Conservation (phyloP, 371 early-diverging fungal species). For the Blakeslea trispora region DNA sequence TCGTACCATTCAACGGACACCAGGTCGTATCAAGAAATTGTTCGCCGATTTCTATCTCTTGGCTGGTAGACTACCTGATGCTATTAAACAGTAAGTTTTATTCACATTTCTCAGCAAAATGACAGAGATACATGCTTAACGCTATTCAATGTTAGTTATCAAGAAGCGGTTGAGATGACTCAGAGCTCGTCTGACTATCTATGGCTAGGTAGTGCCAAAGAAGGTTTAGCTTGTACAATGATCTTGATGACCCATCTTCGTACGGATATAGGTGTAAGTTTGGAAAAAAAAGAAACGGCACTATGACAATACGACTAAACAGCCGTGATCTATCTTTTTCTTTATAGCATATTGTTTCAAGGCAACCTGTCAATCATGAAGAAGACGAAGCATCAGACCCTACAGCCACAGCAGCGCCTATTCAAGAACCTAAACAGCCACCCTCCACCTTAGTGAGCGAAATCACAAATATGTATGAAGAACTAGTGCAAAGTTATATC, state of each 20-base stretch:
- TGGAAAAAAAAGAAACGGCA: background rate
- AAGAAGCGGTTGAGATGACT: constrained; percentile 69
- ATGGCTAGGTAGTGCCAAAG: constrained; percentile 81
- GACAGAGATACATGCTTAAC: background rate
- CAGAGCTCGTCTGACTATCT: constrained; percentile 69
- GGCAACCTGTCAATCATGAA: constrained; percentile 9
- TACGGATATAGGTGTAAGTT: constrained; percentile 56
- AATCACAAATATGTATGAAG: constrained; percentile 56
- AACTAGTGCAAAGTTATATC: constrained; percentile 44
- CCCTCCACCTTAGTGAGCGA: constrained; percentile 29
- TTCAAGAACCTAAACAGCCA: constrained; percentile 11
- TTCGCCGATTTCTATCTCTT: constrained; percentile 77
- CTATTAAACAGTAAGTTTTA: constrained; percentile 59
- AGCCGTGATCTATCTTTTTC: too few relatives aligned
- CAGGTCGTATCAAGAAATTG: constrained; percentile 74
- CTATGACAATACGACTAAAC: background rate
- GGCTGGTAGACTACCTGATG: constrained; percentile 73
- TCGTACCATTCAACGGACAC: constrained; percentile 57
- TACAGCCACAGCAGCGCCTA: constrained; percentile 1
- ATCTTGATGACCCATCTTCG: constrained; percentile 62
- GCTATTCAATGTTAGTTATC: constrained; percentile 47
- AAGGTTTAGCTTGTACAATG: constrained; percentile 70
- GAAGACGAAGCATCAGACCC: constrained; percentile 6
- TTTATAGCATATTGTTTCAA: constrained; percentile 28
- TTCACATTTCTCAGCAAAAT: background rate